Evolutionary conservation across 441 rosid genomes (phyloP), one percentile per base, ranked within the genome.

Genomic region (Croton setiger): DNA sequence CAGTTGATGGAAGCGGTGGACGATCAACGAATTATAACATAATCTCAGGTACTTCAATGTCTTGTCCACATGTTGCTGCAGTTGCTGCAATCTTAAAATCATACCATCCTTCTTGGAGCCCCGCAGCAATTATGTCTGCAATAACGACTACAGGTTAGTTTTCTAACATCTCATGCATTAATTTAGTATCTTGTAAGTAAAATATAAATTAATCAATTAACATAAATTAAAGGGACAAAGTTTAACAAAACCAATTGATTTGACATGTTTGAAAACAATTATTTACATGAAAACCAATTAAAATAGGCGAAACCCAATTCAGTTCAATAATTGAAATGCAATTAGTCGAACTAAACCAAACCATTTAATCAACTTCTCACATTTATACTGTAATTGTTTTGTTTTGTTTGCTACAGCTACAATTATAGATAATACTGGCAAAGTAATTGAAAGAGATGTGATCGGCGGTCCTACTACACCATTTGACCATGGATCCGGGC

Each of bases 401-500:
- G 60, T 58, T 43, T 57, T 59, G 18, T 43, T 57, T 59, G 18
- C 81, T 63, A 17, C 84, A 83, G 84, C 81, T 64, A 76, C 71
- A 37, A 60, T 74, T 37, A 60, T 68, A 14, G 86, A 81, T 69
- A 78, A 81, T 72, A 72, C 75, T 48, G 21, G 62, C 20, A 44
- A 64, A 54, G 55, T 52, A 48, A 80, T 82, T 7, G 58, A 63
- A 65, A 75, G 82, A 71, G 72, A 80, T 43, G 86, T 89, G 52
- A 66, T 77, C 31, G 81, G 79, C 63, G 73, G 63, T 10, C 61
- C 68, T 66, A 65, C 79, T 27, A 80, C 80, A 11, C 86, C 89
- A 53, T 83, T 87, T 62, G 85, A 85, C 84, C 76, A 80, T 4
- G 84, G 89, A 73, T 85, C 92, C 0, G 80, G 92, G 52, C 87